phyloP scores from a whole-genome alignment of 306 rosid species.

The Quercus agrifolia region DNA sequence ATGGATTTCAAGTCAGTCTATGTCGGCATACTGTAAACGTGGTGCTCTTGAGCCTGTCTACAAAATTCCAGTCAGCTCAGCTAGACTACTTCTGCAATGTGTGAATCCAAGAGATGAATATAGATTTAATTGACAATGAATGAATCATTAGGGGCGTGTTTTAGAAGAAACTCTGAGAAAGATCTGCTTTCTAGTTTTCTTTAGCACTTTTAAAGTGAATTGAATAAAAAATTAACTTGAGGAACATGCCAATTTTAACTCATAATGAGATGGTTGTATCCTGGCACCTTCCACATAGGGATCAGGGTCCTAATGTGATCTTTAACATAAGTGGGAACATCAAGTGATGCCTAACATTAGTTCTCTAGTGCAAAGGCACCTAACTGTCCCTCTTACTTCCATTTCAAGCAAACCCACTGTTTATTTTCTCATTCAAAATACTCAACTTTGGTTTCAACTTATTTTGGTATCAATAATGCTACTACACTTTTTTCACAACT shows the following conservation, averaged over 20 bases:
- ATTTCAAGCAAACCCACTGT: conserved; percentile 23
- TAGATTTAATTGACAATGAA: background rate
- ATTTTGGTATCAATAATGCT: too few relatives aligned
- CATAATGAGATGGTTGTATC: conserved; percentile 10
- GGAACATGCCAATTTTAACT: conserved; percentile 4
- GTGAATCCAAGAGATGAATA: background rate
- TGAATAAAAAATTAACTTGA: background rate
- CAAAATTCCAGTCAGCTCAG: background rate
- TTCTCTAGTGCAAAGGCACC: conserved; percentile 46
- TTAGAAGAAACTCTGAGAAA: background rate
- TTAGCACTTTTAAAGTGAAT: background rate
- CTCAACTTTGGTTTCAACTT: conserved; percentile 14
- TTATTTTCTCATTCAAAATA: conserved; percentile 20
- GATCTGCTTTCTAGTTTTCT: background rate
- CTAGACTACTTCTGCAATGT: background rate
- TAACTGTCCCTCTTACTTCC: conserved; percentile 30
- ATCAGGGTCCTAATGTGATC: conserved; percentile 33
- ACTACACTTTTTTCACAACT: too few relatives aligned
- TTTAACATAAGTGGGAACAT: conserved; percentile 33
- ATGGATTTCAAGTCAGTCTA: conserved; percentile 25
- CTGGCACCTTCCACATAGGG: conserved; percentile 27
- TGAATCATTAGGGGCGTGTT: background rate
- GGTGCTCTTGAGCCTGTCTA: background rate
- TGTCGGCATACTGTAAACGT: conserved; percentile 8
- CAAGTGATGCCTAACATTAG: conserved; percentile 19